Base-by-base conservation (phyloP, 495 filamentous ascomycete genomes). In the Aspergillus taichungensis region DNA sequence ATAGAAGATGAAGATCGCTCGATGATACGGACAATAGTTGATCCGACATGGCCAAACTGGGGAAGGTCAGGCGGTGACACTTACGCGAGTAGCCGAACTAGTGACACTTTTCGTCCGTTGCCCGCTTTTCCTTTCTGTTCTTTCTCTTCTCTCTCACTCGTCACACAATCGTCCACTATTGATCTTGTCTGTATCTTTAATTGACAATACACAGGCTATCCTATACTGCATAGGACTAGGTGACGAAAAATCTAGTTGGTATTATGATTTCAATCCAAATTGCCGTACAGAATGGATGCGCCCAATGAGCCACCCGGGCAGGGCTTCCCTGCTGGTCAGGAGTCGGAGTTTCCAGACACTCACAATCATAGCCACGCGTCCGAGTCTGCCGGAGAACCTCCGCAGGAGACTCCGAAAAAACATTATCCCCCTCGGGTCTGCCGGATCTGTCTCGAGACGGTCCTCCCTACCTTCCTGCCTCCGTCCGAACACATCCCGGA, bases 401-500 rank as follows among this genome's bases (percentile, higher is more conserved):
- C 30, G 13, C 45, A 49, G 42, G 57, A 56, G 12, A 57, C 54
- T 40, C 44, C 61, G 13, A 54, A 64, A 50, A 72, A 65, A 47
- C 71, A 76, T 52, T 89, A 83, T 59, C 70, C 73, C 24, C 73
- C 83, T 18, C 79, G 89, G 36, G 83, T 77, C 43, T 98, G 92
- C 62, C 87, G 92, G 41, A 98, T 98, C 51, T 98, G 92, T 58
- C 72, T 95, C 37, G 92, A 96, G 50, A 81, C 73, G 1, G 87
- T 95, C 24, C 65, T 79, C 30, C 87, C 90, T 3, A 91, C 87
- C 8, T 83, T 82, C 52, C 75, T 88, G 35, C 68, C 82, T 40
- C 73, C 78, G 14, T 63, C 75, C 2, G 77, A 82, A 13, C 68
- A 73, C 47, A 54, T 85, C 10, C 77, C 79, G 1, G 73, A 74